Conservation (phyloP, 495 filamentous ascomycete genomes). For the Aspergillus sclerotiicarbonarius region DNA sequence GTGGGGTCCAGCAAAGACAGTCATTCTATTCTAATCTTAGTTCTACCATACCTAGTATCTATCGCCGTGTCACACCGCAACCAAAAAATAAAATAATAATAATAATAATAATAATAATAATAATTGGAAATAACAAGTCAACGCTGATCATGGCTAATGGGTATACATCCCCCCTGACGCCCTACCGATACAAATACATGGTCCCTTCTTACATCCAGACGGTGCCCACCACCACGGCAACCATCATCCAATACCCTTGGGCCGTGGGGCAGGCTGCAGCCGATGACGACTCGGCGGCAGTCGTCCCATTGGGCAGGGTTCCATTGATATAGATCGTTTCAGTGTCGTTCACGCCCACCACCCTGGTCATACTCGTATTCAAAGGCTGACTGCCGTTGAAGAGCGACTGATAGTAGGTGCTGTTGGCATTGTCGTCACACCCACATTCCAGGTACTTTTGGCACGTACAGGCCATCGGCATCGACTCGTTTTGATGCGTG, state of each 20-base stretch:
- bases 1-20: background rate
- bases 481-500: conserved; percentile 59
- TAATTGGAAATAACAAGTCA: too few relatives aligned
- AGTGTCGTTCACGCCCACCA: conserved; percentile 70
- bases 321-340: conserved; percentile 79
- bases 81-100: background rate
- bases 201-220: conserved; percentile 40
- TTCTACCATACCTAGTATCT: too few relatives aligned
- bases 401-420: conserved; percentile 56
- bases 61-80: too few relatives aligned
- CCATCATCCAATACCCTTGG: conserved; percentile 59
- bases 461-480: conserved; percentile 75
- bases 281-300: conserved; percentile 46
- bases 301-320: conserved; percentile 81
- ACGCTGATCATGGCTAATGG: background rate
- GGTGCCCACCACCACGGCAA: conserved; percentile 49
- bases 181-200: too few relatives aligned
- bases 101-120: background rate
- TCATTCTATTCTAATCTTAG: too few relatives aligned
- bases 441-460: conserved; percentile 68
- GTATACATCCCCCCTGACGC: too few relatives aligned
- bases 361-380: conserved; percentile 61
- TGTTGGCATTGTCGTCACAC: conserved; percentile 72
- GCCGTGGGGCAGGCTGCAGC: conserved; percentile 32
- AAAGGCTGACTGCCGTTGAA: conserved; percentile 64